Conservation (phyloP, 1,284 basidiomycete genomes). For the Trichosporon faecale region DNA sequence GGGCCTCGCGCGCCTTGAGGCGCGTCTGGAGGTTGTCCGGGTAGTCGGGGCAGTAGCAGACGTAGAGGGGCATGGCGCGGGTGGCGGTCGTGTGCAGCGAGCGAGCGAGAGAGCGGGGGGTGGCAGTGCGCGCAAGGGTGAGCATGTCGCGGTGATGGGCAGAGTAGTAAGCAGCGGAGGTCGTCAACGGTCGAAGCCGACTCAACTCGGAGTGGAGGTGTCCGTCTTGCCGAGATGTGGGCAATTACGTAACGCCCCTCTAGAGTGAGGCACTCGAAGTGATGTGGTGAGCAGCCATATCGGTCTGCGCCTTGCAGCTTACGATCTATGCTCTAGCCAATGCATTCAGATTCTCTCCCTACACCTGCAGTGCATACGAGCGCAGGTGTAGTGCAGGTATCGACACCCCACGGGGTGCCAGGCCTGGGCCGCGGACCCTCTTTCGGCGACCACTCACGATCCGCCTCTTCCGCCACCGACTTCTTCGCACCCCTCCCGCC, state of each 20-base stretch:
- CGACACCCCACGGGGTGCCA: too few relatives aligned
- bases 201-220: neutral
- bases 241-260: neutral
- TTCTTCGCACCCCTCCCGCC: neutral
- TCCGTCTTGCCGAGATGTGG: neutral
- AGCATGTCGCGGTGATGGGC: neutral
- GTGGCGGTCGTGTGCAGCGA: conserved; percentile 9
- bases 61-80: conserved; percentile 37
- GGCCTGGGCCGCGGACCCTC: neutral
- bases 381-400: too few relatives aligned
- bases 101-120: conserved; percentile 1
- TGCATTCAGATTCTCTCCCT: too few relatives aligned
- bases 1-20: conserved; percentile 39
- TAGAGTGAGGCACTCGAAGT: neutral
- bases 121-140: neutral
- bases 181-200: neutral
- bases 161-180: neutral
- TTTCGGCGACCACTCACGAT: neutral
- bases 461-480: neutral
- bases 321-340: too few relatives aligned
- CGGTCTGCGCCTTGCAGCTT: too few relatives aligned
- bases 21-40: conserved; percentile 41
- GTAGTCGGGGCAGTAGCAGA: conserved; percentile 47
- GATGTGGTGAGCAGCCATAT: too few relatives aligned
- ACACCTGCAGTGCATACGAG: too few relatives aligned